Base-by-base conservation (phyloP, 306 rosid species). In the Vachellia pachyceras region DNA sequence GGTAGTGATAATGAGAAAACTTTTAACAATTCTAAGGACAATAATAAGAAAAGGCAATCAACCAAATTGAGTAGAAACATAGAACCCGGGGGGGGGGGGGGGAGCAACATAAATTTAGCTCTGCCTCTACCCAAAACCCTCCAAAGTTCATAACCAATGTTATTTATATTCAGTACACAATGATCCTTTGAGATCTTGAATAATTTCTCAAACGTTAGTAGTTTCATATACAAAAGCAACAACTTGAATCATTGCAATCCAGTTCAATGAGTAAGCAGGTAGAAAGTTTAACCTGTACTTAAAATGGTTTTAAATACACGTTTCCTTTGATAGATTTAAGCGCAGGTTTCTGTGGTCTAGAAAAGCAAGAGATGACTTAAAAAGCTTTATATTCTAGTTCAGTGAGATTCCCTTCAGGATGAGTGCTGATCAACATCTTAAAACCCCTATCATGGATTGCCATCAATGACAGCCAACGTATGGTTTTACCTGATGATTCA, bases 201-300 rank as follows among this genome's bases (percentile, higher is more conserved):
- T 33, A 29, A 8, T 80, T 20, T 42, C 75, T 78, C 55, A 72
- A 15, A 57, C 6, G 52, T 77, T 20, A n/a, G n/a, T n/a, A n/a
- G n/a, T n/a, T n/a, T n/a, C n/a, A 79, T 84, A 50, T 90, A 37
- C 92, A 90, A 84, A 93, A 93, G 86, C 97, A 90, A 69, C 97
- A 94, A 82, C 83, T 92, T 35, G 85, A 81, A 80, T 80, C 98
- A 46, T 67, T 95, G 55, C 96, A 91, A 61, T 87, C 94, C 88
- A 79, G 82, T 29, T 29, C 33, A 29, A 29, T 29, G 33, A 29
- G 33, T 87, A 89, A 81, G 78, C 99, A 93, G 98, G 99, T 93
- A 83, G 86, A 85, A 68, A 75, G 41, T 63, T 69, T 3, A 47
- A 29, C 42, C 44, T 65, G 55, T 67, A 18, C 71, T 20, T 6